Evolutionary conservation across 345 rosid genomes (phyloP), one percentile per base, ranked within the genome.

Genomic region (Citrus reticulata): DNA sequence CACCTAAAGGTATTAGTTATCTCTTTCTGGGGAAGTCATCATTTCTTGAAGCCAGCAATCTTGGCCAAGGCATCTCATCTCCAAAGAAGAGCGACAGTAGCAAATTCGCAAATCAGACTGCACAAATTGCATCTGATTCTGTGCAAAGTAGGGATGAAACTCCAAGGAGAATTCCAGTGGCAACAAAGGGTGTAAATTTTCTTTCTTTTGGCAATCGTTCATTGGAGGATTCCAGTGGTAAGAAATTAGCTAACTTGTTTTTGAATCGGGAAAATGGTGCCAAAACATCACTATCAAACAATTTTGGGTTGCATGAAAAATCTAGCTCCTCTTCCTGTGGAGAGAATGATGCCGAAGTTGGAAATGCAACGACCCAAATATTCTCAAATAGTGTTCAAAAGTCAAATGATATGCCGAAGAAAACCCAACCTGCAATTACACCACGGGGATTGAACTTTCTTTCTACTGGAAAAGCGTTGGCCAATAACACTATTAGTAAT

Each of bases 1-100:
- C 86, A 67, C 89, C 90, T 32, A 89, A 81, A 87, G 89, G 89
- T 55, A 81, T 88, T 58, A 86, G 75, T 73, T 86, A 82, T 78
- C 77, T 85, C 24, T 85, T 85, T 7, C 73, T 81, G 70, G 87
- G 84, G 42, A 79, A 83, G 39, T 78, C 88, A 2, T 73, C 77
- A 46, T 22, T 73, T 27, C 69, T 40, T 22, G 82, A 77, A 75
- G 79, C 71, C 14, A 73, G 78, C 42, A 63, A 29, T 32, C 72
- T 79, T 37, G 75, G 63, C 24, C 77, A 65, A 70, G 66, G 77
- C 16, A 78, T 72, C 76, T 79, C 75, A 75, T 76, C 73, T 79
- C 66, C 66, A 58, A 80, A 72, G 57, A 70, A 72, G 80, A 84
- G 62, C 30, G 64, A 57, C 2, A 54, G 57, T 80, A 60, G 49